phyloP scores from a whole-genome alignment of 2,329 filamentous ascomycete genomes.

The Scedosporium boydii region DNA sequence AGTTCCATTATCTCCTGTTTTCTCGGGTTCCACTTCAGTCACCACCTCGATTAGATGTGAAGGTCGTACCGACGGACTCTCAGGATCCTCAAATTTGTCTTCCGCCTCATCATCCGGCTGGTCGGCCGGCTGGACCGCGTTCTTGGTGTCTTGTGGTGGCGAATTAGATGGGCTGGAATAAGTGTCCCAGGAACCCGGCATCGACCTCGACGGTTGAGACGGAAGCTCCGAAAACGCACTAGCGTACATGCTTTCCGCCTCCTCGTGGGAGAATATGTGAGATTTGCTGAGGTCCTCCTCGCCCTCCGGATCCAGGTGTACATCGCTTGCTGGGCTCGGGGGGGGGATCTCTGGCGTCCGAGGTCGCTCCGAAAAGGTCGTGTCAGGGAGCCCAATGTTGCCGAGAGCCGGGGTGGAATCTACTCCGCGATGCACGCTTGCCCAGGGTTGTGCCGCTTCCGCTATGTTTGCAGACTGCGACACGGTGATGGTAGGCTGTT shows the following conservation, averaged over 20 bases:
- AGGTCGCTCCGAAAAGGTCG: neutral
- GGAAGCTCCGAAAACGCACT: constrained; percentile 47
- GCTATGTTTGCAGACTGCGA: neutral
- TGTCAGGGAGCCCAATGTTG: neutral
- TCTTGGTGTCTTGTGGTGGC: neutral
- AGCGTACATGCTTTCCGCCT: constrained; percentile 83
- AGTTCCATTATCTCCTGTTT: neutral
- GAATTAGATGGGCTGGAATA: constrained; percentile 1
- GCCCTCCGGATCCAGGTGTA: constrained; percentile 16
- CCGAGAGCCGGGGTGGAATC: neutral
- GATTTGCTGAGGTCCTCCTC: constrained; percentile 52
- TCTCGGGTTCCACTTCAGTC: neutral
- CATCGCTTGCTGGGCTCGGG: neutral
- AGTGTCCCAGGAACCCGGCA: constrained; percentile 45
- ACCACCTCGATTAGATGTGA: neutral
- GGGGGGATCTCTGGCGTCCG: neutral
- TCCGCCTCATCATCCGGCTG: neutral
- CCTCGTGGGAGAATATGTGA: constrained; percentile 66
- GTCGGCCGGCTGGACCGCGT: neutral
- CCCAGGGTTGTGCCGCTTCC: neutral
- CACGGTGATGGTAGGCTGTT: neutral
- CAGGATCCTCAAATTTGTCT: neutral
- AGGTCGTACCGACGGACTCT: neutral
- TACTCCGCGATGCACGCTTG: neutral
- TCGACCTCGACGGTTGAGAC: constrained; percentile 15